Base-by-base conservation (phyloP, 495 filamentous ascomycete genomes). In the Aspergillus bertholletiae region DNA sequence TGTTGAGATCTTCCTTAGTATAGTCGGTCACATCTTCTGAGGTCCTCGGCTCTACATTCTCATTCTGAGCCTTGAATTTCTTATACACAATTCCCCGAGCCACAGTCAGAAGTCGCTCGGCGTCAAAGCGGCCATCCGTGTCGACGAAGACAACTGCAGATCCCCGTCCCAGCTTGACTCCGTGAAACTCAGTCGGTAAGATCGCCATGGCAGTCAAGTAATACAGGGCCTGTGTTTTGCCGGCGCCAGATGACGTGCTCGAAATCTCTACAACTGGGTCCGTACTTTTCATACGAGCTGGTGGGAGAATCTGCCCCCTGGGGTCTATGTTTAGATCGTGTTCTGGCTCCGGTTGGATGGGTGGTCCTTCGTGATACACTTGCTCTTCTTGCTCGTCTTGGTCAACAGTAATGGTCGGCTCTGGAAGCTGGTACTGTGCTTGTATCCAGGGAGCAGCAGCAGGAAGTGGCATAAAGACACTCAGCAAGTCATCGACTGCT, bases 81-180 rank as follows among this genome's bases (percentile, higher is more conserved):
- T 22, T 59, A 15, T 50, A 49, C 3, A 71, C 47, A 20, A 74
- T 60, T 6, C 57, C 64, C 49, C 63, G 46, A 41, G 64, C 64
- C 17, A 84, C 65, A 11, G 64, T 53, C 0, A 61, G 71, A 0
- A 94, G 74, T 11, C 84, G 78, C 13, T 77, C 64, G 11, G 83
- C 74, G 27, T 85, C 81, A 56, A 96, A 91, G 0, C 79, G 79
- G 37, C 77, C 76, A 40, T 89, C 85, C 0, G 84, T 75, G 59
- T 96, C 92, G 22, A 96, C 62, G 26, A 92, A 71, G 4, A 87
- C 77, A 2, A 92, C 78, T 2, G 88, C 77, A 17, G 81, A 79
- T 22, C 70, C 65, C 26, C 80, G 75, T n/a, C 83, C 53, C 4
- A 79, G 46, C 5, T 50, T 20, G 20, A 67, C 24, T n/a, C 60